Evolutionary conservation across 139 green algal genomes (phyloP).

Genomic region (Ostreobium quekettii): DNA sequence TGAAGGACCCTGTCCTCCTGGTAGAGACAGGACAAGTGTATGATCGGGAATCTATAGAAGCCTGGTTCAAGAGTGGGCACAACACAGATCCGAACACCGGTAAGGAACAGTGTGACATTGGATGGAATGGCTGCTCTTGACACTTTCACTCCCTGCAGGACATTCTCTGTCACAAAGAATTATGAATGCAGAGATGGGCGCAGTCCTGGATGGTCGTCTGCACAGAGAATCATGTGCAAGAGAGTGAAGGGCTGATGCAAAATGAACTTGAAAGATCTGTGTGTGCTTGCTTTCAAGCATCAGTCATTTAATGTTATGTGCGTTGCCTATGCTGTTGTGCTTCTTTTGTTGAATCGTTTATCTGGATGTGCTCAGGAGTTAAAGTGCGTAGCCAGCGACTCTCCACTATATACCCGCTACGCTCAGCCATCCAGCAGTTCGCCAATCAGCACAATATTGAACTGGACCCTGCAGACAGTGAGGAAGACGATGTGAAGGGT

Average conservation of each 20-base stretch:
- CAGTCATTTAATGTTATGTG: too few relatives aligned
- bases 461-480: not conserved
- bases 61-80: constrained; percentile 10
- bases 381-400: not conserved
- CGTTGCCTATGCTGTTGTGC: too few relatives aligned
- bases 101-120: too few relatives aligned
- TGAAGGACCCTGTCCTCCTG: constrained; percentile 13
- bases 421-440: constrained; percentile 3
- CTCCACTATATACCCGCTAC: constrained; percentile 2
- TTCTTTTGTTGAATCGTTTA: not conserved
- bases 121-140: too few relatives aligned
- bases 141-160: too few relatives aligned
- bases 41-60: constrained; percentile 8
- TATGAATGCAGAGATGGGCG: too few relatives aligned
- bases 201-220: too few relatives aligned
- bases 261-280: too few relatives aligned
- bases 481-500: not conserved
- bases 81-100: constrained; percentile 5
- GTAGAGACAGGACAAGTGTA: constrained; percentile 17
- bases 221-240: too few relatives aligned
- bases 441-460: constrained; percentile 5
- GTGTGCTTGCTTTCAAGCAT: too few relatives aligned
- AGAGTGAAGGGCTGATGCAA: too few relatives aligned
- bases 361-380: not conserved
- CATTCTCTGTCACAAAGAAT: too few relatives aligned